Base-by-base conservation (phyloP, 352 stramenopile genomes). In the Pilasporangium apinafurcum region DNA sequence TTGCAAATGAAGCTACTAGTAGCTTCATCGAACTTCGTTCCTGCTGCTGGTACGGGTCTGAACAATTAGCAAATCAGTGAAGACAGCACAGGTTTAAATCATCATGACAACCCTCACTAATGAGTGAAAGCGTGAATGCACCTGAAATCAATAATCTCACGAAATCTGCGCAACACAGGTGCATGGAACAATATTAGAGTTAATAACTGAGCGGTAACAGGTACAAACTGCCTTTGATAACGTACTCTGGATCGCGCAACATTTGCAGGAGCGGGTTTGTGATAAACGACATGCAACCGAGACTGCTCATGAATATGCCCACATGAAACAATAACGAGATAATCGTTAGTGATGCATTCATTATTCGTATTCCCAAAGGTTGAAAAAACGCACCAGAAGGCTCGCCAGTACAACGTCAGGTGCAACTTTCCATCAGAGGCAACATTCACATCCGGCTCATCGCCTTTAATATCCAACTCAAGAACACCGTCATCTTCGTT, bases 361-460 rank as follows among this genome's bases (percentile, higher is more conserved):
- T n/a, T n/a, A n/a, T n/a, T n/a, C n/a, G n/a, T n/a, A n/a, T n/a
- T n/a, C n/a, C 33, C 31, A 52, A 43, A 22, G 5, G 12, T 51
- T 4, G 8, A 5, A 13, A 24, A 37, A 33, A 55, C 69, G 41
- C 54, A 90, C 77, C 79, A 92, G 38, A 87, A 89, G 9, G 81
- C 81, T 44, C 81, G 70, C 77, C 78, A 92, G 44, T 75, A 86
- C 34, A 92, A 58, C 17, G 87, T 63, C n/a, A 92, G 39, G 14
- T 65, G 62, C 33, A 86, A 58, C 34, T 88, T 90, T 26, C 57
- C 62, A 29, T 44, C 27, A 2, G 47, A 56, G 25, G 55, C 54
- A n/a, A 56, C 35, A 9, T 22, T 37, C 18, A 50, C 31, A 17
- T 42, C 39, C 7, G 56, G 41, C 25, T 51, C 38, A 38, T 75